phyloP scores from a whole-genome alignment of 345 rosid species.

The Populus simonii region DNA sequence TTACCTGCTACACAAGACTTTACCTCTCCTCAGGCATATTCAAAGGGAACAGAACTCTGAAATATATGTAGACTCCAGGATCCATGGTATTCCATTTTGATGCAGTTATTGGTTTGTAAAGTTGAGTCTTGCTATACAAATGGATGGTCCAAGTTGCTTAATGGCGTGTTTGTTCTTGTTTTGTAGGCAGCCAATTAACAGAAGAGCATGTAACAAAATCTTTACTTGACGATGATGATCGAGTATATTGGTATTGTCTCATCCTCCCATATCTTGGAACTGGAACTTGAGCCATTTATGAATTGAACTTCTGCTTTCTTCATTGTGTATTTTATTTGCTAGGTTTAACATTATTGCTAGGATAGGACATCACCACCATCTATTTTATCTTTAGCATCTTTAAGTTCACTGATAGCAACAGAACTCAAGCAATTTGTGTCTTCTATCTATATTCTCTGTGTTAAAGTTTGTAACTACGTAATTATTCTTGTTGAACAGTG shows the following conservation, averaged over 20 bases:
- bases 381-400: background rate
- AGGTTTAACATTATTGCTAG: background rate
- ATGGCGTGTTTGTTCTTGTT: conserved; percentile 7
- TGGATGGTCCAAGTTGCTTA: conserved; percentile 9
- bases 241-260: conserved; percentile 49
- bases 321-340: background rate
- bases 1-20: conserved; percentile 39
- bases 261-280: conserved; percentile 14
- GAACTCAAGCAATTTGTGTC: too few species aligned
- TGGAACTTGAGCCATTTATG: background rate
- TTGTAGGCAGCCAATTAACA: conserved; percentile 35
- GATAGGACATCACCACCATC: background rate
- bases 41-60: conserved; percentile 47
- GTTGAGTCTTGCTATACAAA: conserved; percentile 5
- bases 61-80: conserved; percentile 34
- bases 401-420: background rate
- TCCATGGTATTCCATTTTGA: conserved; percentile 31
- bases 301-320: background rate
- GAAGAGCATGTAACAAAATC: conserved; percentile 31
- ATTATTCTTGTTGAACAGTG: conserved; percentile 35
- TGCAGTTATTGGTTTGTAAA: background rate
- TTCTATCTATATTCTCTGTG: background rate
- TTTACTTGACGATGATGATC: conserved; percentile 42
- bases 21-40: conserved; percentile 45
- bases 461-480: conserved; percentile 10